phyloP scores from a whole-genome alignment of 1,284 basidiomycete genomes.

The Tranzscheliella williamsii region DNA sequence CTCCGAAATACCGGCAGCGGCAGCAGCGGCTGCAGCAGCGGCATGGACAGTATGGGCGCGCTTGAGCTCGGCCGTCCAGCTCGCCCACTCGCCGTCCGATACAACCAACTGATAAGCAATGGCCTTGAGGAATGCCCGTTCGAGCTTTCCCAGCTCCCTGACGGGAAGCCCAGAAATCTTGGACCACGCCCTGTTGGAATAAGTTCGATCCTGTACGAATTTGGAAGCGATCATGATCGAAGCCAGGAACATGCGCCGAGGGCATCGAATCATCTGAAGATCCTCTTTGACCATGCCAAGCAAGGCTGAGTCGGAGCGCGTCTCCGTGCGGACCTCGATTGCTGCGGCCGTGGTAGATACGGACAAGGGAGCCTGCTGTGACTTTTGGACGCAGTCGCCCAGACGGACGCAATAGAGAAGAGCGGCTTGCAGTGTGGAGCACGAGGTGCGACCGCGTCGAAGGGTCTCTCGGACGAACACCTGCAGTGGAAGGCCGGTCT shows the following conservation, averaged over 20 bases:
- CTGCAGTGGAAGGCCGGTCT: conserved; percentile 49
- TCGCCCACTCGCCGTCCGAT: conserved; percentile 43
- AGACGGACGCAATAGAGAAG: conserved; percentile 54
- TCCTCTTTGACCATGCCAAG: conserved; percentile 31
- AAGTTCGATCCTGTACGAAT: conserved; percentile 88
- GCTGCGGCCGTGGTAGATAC: conserved; percentile 3
- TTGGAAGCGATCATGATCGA: conserved; percentile 85
- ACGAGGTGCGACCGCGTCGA: conserved; percentile 53
- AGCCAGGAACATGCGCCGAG: conserved; percentile 82
- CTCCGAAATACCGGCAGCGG: conserved; percentile 1
- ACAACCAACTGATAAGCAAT: conserved; percentile 63
- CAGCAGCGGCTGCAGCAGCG: background rate
- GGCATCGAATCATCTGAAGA: conserved; percentile 65
- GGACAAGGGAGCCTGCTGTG: background rate
- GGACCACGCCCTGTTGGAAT: conserved; percentile 85
- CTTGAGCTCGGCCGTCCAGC: conserved; percentile 48
- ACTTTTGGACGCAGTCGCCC: conserved; percentile 12
- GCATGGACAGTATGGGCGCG: conserved; percentile 7
- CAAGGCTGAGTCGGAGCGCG: conserved; percentile 18
- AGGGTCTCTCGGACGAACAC: conserved; percentile 57
- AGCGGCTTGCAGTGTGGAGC: conserved; percentile 56
- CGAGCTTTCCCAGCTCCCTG: conserved; percentile 62
- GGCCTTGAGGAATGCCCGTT: conserved; percentile 62
- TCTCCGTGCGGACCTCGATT: conserved; percentile 7
- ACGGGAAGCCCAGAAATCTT: conserved; percentile 66